A percentile compares a stretch with the other conserved stretches of the same genome.
Evolutionary conservation across 2,329 filamentous ascomycete genomes (phyloP).

Genomic region (Colletotrichum sp.): DNA sequence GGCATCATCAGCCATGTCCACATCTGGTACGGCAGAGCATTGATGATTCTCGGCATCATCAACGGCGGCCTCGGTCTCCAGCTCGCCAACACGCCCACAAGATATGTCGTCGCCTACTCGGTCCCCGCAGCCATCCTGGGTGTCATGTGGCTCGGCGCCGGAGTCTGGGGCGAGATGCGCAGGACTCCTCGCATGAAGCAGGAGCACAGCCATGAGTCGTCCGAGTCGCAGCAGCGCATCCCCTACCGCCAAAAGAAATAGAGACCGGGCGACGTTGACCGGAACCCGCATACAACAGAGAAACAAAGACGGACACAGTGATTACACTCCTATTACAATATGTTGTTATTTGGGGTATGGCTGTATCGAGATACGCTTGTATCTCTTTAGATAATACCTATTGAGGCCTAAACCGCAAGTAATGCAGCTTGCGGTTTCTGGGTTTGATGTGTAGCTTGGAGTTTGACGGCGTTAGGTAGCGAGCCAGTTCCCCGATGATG

Average conservation of each 20-base stretch:
- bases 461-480: background rate
- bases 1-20: slow-evolving; percentile 60
- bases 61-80: slow-evolving; percentile 68
- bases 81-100: slow-evolving; percentile 44
- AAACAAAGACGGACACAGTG: background rate
- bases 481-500: background rate
- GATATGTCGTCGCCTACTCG: slow-evolving; percentile 58
- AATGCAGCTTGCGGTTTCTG: background rate
- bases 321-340: background rate
- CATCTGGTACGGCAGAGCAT: slow-evolving; percentile 65
- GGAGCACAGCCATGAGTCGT: slow-evolving; percentile 14
- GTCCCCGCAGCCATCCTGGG: slow-evolving; percentile 58
- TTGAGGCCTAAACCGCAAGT: background rate
- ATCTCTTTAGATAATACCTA: background rate
- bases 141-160: slow-evolving; percentile 45
- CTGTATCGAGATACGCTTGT: background rate
- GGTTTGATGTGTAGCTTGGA: background rate
- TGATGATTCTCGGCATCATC: slow-evolving; percentile 64
- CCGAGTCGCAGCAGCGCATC: slow-evolving; percentile 13
- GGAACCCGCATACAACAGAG: background rate
- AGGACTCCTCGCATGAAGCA: slow-evolving; percentile 10
- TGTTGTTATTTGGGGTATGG: background rate
- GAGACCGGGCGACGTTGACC: background rate
- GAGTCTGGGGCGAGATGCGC: slow-evolving; percentile 8
- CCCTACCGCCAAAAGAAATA: slow-evolving; percentile 18